These are phyloP conservation scores for Ilex aquifolium DNA, from an alignment of 257 asterid species.

Conservation along the genomic window DNA sequence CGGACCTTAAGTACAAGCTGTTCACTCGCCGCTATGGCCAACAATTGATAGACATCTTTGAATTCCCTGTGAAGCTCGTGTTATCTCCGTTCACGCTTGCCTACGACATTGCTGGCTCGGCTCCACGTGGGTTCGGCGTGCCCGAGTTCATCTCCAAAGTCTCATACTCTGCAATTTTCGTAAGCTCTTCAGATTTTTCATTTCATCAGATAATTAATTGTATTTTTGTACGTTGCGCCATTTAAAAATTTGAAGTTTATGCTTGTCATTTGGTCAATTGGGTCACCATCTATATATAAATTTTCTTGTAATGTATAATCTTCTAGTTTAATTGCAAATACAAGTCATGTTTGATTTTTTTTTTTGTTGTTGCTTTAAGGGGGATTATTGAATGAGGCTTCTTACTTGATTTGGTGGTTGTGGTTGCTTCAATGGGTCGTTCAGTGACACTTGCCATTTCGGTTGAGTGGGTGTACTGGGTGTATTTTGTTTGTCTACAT, in stretches of 20 bases:
- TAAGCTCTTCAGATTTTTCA: conserved; percentile 15
- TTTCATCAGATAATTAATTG: too few relatives aligned
- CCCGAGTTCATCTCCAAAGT: conserved; percentile 86
- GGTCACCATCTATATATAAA: background rate
- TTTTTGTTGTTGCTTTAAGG: too few relatives aligned
- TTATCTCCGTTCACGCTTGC: conserved; percentile 77
- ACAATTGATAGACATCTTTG: conserved; percentile 56
- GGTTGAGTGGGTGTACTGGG: too few relatives aligned
- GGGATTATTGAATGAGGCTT: too few relatives aligned
- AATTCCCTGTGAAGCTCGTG: conserved; percentile 75
- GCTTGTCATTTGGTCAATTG: background rate
- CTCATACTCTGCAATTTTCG: conserved; percentile 84
- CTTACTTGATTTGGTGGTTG: too few relatives aligned
- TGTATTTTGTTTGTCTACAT: too few relatives aligned
- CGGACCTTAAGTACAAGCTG: conserved; percentile 50
- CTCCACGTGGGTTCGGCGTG: conserved; percentile 98
- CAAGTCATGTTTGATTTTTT: too few relatives aligned
- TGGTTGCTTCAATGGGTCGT: too few relatives aligned
- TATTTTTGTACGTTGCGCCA: background rate
- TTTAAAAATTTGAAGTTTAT: background rate
- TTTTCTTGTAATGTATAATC: too few relatives aligned
- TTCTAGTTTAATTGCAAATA: too few relatives aligned
- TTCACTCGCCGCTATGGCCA: conserved; percentile 63
- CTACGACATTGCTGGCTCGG: conserved; percentile 90
- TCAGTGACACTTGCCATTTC: too few relatives aligned